phyloP scores from a whole-genome alignment of 768 basidiomycete species.

The Termitomyces heimii region DNA sequence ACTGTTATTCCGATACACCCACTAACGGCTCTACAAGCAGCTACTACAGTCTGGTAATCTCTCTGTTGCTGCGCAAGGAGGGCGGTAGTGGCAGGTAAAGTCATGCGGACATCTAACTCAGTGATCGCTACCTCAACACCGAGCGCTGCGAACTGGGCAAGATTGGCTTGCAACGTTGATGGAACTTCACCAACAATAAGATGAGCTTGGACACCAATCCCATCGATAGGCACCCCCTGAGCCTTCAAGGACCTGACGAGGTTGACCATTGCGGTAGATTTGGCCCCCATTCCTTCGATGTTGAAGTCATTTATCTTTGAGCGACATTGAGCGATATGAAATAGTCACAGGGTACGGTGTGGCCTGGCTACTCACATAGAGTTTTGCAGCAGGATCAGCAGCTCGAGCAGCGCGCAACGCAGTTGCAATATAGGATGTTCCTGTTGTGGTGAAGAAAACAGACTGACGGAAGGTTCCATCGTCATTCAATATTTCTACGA shows the following conservation, averaged over 20 bases:
- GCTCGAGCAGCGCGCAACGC: constrained; percentile 38
- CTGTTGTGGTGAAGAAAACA: constrained; percentile 39
- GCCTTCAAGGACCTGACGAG: constrained; percentile 43
- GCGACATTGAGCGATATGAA: too few species aligned
- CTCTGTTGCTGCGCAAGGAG: constrained; percentile 47
- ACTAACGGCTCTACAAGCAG: constrained; percentile 42
- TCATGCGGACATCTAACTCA: constrained; percentile 62
- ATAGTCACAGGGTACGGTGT: neutral
- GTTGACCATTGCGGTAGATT: constrained; percentile 49
- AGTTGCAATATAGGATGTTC: constrained; percentile 30
- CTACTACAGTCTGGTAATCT: constrained; percentile 52
- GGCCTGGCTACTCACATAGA: constrained; percentile 33
- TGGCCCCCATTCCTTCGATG: constrained; percentile 39
- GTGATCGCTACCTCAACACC: constrained; percentile 67
- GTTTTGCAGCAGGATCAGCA: constrained; percentile 50
- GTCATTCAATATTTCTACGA: constrained; percentile 35
- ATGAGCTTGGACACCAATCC: constrained; percentile 57
- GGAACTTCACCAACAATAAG: constrained; percentile 55
- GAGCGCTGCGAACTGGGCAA: constrained; percentile 48
- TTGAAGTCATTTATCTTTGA: constrained; percentile 35
- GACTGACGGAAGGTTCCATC: constrained; percentile 37
- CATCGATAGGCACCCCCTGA: constrained; percentile 49
- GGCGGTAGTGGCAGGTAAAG: constrained; percentile 42
- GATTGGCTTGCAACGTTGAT: constrained; percentile 36
- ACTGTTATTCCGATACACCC: constrained; percentile 39